Base-by-base conservation (phyloP, 78 protist species). In the Dictyostelium firmibasis region DNA sequence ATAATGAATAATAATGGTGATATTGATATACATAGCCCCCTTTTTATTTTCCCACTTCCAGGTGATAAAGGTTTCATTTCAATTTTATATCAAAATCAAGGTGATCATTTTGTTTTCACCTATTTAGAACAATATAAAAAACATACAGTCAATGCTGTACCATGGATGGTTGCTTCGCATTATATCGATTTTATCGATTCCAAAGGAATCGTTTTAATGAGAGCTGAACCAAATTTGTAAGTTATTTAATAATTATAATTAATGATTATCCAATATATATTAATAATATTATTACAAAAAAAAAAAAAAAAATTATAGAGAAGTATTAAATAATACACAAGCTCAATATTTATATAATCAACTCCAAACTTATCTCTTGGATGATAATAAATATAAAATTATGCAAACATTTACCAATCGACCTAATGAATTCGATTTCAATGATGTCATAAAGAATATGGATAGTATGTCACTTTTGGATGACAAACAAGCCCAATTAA, bases 211-310 rank as follows among this genome's bases (percentile, higher is more conserved):
- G 94, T 89, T 43, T 81, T 89, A 50, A 89, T 89, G 94, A 78
- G 94, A 78, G 94, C 94, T 29, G 94, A 89, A 20, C 94, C 94
- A 78, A 89, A 89, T 81, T 81, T 89, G 92, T 86, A 86, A 60
- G 79, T 53, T 31, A 50, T 18, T 43, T 69, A n/a, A n/a, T n/a
- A n/a, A n/a, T n/a, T n/a, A n/a, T n/a, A n/a, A n/a, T n/a, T n/a
- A n/a, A n/a, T n/a, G n/a, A n/a, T n/a, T n/a, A n/a, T n/a, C n/a
- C n/a, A 16, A 36, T 6, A 27, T 18, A 38, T 25, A 84, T 31
- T 41, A 20, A 14, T 67, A 27, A 25, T 67, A 7, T 60, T 67
- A 62, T 62, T 9, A 62, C 0, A 11, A 27, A 53, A 25, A 62
- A 0, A 31, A 38, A 62, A 3, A 11, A 27, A 53, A 25, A 62